Evolutionary conservation across 768 basidiomycete genomes (phyloP), one percentile per base, ranked within the genome.

Genomic region (Sarcodon sp.): DNA sequence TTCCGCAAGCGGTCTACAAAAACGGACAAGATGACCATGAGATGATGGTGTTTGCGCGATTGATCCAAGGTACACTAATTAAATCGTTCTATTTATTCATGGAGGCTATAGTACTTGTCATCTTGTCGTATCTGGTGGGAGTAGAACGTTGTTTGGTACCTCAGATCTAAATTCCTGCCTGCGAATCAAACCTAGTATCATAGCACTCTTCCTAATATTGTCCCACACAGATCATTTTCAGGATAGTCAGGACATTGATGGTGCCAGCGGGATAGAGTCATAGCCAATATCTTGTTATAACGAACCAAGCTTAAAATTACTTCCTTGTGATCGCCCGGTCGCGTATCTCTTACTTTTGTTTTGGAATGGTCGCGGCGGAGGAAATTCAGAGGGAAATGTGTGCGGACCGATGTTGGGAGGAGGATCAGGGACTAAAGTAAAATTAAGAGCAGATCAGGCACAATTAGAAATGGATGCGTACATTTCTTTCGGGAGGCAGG

Each of bases 321-420:
- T 79, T n/a, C 88, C 88, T 49, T 69, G 70, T 55, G 69, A 65
- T 46, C 79, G 77, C 32, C 84, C 83, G 58, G 79, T 80, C 10
- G 62, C 65, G 59, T 92, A 92, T 37, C 68, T 66, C 57, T 72
- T 82, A 31, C 60, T 55, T 33, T 59, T 66, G 5, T 61, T 57
- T 34, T 60, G 59, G 61, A 88, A 90, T 27, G 69, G 68, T 36
- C 86, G 76, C 4, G 88, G 88, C 11, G 79, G 78, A 1, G 88
- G 88, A 59, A 90, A 88, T 45, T 80, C 85, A 11, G 69, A 65
- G 6, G 85, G 86, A 59, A 88, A 91, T 12, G 70, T 79, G 57
- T 87, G 82, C 18, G 70, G 61, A 7, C 86, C 86, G 37, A 72
- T 75, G 47, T 70, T 76, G 2, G 86, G 76, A 21, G 78, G 78